Base-by-base conservation (phyloP, 2,329 filamentous ascomycete species). In the Cercospora beticola region DNA sequence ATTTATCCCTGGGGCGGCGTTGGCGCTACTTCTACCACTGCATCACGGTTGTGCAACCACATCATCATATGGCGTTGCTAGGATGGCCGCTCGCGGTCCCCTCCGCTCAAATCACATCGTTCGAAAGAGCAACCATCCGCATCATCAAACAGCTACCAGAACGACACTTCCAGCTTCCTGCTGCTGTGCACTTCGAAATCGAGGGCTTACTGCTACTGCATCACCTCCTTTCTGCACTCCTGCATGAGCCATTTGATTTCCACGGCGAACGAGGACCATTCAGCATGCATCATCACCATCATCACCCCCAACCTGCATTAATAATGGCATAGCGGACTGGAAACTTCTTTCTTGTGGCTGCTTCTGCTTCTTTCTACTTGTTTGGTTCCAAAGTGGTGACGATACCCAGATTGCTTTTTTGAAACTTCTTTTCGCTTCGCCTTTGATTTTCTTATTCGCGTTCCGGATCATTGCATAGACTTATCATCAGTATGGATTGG, bases 391-490 rank as follows among this genome's bases (percentile, higher is more conserved):
- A 56, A 57, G 43, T 66, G 69, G 68, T 70, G 69, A 71, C 69
- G 69, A 71, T 71, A 71, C 69, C 69, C 69, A 68, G 69, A 71
- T 71, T 68, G 66, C 33, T 69, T 71, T 68, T 57, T 58, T 64
- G 31, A 33, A 56, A 14, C 16, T 54, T 62, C n/a, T 46, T 68
- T 30, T 46, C 46, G 30, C 46, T 52, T 57, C 23, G 23, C 10
- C 31, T 33, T 28, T 23, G 23, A 14, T 1, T 7, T 31, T 66
- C 23, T n/a, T 43, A 16, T 21, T 43, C 40, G 26, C 58, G 58
- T 61, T 61, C 30, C 26, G 58, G 14, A 40, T 16, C 57, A 16
- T 61, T 23, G 58, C 58, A 56, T 56, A 56, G 49, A 56, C 49
- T 28, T 56, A 56, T 28, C 23, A n/a, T 56, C 49, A 56, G 49